Percentiles rank a stretch among this genome's conserved stretches.
phyloP scores from a whole-genome alignment of 2,329 filamentous ascomycete species.

The Pyrenochaeta sp. region DNA sequence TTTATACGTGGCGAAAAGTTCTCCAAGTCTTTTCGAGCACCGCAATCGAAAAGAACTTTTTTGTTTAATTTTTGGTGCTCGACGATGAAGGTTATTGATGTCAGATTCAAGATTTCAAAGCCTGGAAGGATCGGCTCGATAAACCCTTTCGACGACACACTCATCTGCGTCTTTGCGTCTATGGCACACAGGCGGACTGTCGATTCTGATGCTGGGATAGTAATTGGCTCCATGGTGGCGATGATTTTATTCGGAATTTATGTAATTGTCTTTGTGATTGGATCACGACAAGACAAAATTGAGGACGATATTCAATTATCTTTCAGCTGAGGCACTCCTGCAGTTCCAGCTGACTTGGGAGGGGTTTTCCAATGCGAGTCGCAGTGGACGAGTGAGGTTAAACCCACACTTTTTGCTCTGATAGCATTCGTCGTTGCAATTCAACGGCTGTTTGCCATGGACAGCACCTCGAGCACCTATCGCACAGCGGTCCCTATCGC shows the following conservation, averaged over 20 bases:
- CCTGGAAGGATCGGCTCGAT: conserved; percentile 15
- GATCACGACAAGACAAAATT: no score
- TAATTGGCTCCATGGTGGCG: conserved; percentile 8
- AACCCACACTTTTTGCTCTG: no score
- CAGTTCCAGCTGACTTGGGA: no score
- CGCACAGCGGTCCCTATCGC: no score
- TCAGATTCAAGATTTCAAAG: conserved; percentile 16
- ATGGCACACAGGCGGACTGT: conserved; percentile 17
- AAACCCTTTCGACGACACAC: conserved; percentile 18
- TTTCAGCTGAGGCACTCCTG: no score
- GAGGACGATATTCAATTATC: no score
- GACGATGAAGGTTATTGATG: conserved; percentile 17
- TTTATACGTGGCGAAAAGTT: conserved; percentile 20
- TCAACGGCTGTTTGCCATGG: no score
- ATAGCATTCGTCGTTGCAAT: no score
- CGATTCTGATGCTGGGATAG: conserved; percentile 9
- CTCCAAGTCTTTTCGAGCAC: conserved; percentile 21
- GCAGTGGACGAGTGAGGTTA: no score
- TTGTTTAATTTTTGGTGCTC: conserved; percentile 7
- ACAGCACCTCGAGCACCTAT: no score
- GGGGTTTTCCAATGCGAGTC: no score
- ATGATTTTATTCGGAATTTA: neutral
- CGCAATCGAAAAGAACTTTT: conserved; percentile 22
- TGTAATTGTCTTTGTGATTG: no score
- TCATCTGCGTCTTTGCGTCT: conserved; percentile 18